Evolutionary conservation across 345 rosid genomes (phyloP).

Genomic region (Moricandia arvensis): DNA sequence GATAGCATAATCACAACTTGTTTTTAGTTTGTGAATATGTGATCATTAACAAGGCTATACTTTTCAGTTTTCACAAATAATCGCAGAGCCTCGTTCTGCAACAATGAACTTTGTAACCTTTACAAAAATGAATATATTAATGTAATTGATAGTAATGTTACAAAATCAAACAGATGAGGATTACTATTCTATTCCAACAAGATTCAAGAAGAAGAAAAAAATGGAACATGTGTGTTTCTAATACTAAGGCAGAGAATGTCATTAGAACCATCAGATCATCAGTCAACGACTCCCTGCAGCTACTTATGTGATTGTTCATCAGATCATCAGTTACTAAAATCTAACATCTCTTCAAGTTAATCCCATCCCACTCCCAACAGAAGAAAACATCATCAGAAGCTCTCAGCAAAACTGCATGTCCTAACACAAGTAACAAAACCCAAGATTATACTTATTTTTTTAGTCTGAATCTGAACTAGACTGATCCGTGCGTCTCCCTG

Average conservation of each 20-base stretch:
- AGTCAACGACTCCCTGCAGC: slow-evolving; percentile 3
- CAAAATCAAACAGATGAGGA: neutral
- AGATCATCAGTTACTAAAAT: slow-evolving; percentile 9
- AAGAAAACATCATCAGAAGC: slow-evolving; percentile 7
- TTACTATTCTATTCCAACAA: slow-evolving; percentile 1
- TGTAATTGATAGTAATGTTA: neutral
- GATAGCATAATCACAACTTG: no score
- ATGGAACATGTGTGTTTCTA: neutral
- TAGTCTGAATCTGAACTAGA: slow-evolving; percentile 65
- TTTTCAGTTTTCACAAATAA: neutral
- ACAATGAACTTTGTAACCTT: neutral
- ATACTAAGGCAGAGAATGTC: slow-evolving; percentile 5
- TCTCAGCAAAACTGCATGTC: slow-evolving; percentile 15
- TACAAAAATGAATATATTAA: neutral
- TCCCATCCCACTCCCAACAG: neutral
- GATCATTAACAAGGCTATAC: neutral
- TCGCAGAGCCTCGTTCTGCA: neutral
- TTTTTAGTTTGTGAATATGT: no score
- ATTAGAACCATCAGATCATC: neutral
- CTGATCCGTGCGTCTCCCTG: slow-evolving; percentile 40
- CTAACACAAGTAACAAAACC: slow-evolving; percentile 7
- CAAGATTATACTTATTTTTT: neutral
- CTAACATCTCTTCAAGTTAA: slow-evolving; percentile 16
- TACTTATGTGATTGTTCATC: neutral
- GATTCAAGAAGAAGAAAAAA: neutral